phyloP scores from a whole-genome alignment of 2,329 filamentous ascomycete genomes.

The Clonostachys sp. region DNA sequence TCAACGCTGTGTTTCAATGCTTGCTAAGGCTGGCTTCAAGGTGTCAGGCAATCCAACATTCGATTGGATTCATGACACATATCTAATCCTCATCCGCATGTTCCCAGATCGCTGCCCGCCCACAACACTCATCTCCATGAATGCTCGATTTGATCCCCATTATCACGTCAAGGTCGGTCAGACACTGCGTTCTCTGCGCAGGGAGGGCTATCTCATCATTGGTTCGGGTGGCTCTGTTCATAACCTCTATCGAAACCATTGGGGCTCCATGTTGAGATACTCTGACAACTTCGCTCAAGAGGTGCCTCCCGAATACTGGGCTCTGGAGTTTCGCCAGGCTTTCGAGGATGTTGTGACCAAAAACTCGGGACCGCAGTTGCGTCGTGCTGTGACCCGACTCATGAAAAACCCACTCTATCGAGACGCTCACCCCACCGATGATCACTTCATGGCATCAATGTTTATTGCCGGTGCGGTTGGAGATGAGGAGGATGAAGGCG shows the following conservation, averaged over 20 bases:
- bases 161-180: too few relatives aligned
- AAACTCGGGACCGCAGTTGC: not conserved
- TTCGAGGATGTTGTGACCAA: not conserved
- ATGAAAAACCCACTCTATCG: too few relatives aligned
- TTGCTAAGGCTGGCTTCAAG: conserved; percentile 44
- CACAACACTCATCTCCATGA: conserved; percentile 22
- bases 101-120: conserved; percentile 62
- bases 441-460: too few relatives aligned
- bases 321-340: conserved; percentile 1
- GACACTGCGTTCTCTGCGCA: too few relatives aligned
- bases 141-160: too few relatives aligned
- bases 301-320: conserved; percentile 21
- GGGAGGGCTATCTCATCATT: too few relatives aligned
- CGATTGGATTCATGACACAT: conserved; percentile 71
- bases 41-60: conserved; percentile 48
- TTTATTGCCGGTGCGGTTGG: conserved; percentile 33
- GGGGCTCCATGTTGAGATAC: too few relatives aligned
- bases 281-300: too few relatives aligned
- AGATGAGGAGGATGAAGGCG: conserved; percentile 36
- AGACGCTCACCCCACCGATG: too few relatives aligned
- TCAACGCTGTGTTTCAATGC: too few relatives aligned
- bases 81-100: conserved; percentile 65
- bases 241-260: too few relatives aligned
- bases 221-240: too few relatives aligned
- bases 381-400: not conserved